A percentile compares a stretch with the other conserved stretches of the same genome.
phyloP scores from a whole-genome alignment of 1,284 basidiomycete genomes.

The Hypsizygus ulmarius region DNA sequence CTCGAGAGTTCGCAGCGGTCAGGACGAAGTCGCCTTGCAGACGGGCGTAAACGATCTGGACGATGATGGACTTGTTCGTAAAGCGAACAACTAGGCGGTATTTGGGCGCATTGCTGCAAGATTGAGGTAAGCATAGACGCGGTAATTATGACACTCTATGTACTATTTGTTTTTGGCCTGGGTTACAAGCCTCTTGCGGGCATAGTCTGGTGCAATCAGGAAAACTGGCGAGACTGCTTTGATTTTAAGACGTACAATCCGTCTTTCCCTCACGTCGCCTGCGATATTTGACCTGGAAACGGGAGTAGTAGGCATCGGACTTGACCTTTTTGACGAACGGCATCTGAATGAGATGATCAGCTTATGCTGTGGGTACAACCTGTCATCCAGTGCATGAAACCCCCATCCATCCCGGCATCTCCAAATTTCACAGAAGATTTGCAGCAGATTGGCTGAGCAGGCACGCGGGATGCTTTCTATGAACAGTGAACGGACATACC shows the following conservation, averaged over 20 bases:
- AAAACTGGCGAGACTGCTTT: background rate
- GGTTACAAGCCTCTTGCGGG: constrained; percentile 91
- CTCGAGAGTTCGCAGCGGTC: constrained; percentile 83
- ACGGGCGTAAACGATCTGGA: constrained; percentile 95
- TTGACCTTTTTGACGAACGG: constrained; percentile 89
- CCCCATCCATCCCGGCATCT: constrained; percentile 21
- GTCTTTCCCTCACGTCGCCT: constrained; percentile 97
- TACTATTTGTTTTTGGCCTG: constrained; percentile 99
- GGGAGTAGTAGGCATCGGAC: constrained; percentile 92
- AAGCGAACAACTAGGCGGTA: constrained; percentile 98
- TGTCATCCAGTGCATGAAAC: constrained; percentile 34
- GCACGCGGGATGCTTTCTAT: background rate
- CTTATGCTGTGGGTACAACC: constrained; percentile 6
- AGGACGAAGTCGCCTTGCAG: constrained; percentile 96
- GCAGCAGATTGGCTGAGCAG: background rate
- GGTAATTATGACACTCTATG: constrained; percentile 24
- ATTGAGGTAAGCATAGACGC: constrained; percentile 3
- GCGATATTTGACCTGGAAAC: constrained; percentile 97
- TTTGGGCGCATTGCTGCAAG: constrained; percentile 85
- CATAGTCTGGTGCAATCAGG: constrained; percentile 68
- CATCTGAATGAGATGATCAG: constrained; percentile 52
- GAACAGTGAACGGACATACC: constrained; percentile 39
- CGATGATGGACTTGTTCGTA: constrained; percentile 91
- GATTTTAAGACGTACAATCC: constrained; percentile 65
- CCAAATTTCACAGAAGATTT: background rate